These are phyloP conservation scores for Cantharellus anzutake DNA, from an alignment of 768 basidiomycete species.

Conservation along the genomic window DNA sequence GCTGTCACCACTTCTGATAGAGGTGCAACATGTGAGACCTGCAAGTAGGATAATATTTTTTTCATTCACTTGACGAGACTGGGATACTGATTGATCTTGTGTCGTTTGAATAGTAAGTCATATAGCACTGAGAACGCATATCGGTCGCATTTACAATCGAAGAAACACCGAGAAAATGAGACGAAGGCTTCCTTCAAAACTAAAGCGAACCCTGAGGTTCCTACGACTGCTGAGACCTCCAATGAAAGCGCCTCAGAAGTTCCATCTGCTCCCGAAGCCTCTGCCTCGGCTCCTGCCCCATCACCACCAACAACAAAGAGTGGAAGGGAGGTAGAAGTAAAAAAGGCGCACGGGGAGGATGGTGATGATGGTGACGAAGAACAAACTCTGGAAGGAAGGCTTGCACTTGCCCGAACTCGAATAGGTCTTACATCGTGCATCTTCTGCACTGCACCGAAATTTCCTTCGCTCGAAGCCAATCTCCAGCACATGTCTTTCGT, in stretches of 20 bases:
- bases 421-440: constrained; percentile 56
- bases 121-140: constrained; percentile 86
- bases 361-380: constrained; percentile 11
- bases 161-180: constrained; percentile 72
- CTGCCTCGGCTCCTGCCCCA: background rate
- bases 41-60: constrained; percentile 39
- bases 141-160: constrained; percentile 70
- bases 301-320: background rate
- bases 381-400: constrained; percentile 40
- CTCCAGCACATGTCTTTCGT: constrained; percentile 68
- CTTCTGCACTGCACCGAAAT: constrained; percentile 45
- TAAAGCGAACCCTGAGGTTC: background rate
- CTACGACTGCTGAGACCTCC: constrained; percentile 4
- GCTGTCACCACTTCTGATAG: constrained; percentile 43
- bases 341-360: constrained; percentile 7
- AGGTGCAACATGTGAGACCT: constrained; percentile 50
- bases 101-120: constrained; percentile 39
- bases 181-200: constrained; percentile 24
- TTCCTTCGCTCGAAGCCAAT: constrained; percentile 38
- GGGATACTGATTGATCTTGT: background rate
- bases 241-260: background rate
- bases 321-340: background rate
- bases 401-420: constrained; percentile 46
- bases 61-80: background rate
- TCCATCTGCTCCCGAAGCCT: constrained; percentile 1